Evolutionary conservation across 441 rosid genomes (phyloP), one percentile per base, ranked within the genome.

Genomic region (Kokia cookei): DNA sequence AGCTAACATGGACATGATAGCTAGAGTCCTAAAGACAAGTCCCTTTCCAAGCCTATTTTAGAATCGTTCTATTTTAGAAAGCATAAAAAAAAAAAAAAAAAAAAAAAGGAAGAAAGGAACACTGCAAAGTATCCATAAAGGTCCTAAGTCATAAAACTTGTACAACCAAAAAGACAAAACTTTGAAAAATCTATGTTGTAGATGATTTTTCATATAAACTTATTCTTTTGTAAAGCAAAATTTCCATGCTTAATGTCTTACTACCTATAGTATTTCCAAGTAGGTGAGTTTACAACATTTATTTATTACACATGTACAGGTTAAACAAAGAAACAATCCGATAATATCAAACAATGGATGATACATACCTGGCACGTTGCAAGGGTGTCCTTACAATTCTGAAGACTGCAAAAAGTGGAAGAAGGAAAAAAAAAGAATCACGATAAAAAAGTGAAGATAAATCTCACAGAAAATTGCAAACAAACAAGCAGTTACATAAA

Each of bases 341-440:
- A 35, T 10, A 2, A 71, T 24, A 55, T 22, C 10, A 19, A 48
- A 1, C 40, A 45, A 73, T 61, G 79, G 73, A 81, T 26, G 69
- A 55, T 64, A 83, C 86, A 68, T 86, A 90, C 98, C 77, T 93
- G 97, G 84, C 91, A 84, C n/a, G 88, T 77, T 53, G 94, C 81
- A 68, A 93, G 96, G 9, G 88, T 75, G 77, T 86, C 90, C 86
- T 87, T 91, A 77, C 97, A 91, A 55, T 78, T 89, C 57, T 93
- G 90, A 60, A 96, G 94, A 81, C 99, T 96, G 96, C 83, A 78
- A 81, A 76, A 83, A 59, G n/a, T 2, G 14, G 48, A 22, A 43
- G n/a, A 57, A 47, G 10, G 13, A 72, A 69, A 13, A n/a, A 51
- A 27, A 26, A 69, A 71, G 73, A 76, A 82, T 32, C 19, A 45